These are phyloP conservation scores for Primulina tabacum DNA, from an alignment of 257 asterid genomes.

Conservation along the genomic window DNA sequence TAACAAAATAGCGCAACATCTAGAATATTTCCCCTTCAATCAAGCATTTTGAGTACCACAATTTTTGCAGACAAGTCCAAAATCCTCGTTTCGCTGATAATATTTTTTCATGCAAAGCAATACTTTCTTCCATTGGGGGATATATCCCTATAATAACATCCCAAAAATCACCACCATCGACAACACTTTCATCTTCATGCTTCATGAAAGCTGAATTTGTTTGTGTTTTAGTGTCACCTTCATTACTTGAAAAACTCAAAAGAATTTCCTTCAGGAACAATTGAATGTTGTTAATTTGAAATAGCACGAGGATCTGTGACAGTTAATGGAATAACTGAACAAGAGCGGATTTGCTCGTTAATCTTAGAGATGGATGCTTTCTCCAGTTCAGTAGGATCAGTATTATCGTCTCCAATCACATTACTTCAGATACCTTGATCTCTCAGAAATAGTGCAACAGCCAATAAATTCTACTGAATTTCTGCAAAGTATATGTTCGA, in stretches of 20 bases:
- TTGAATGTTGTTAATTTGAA: constrained; percentile 28
- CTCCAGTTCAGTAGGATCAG: no score
- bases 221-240: constrained; percentile 31
- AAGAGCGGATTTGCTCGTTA: constrained; percentile 26
- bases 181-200: no score
- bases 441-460: no score
- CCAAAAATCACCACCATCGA: no score
- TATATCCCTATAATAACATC: constrained; percentile 40
- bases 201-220: constrained; percentile 16
- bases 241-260: constrained; percentile 23
- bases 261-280: constrained; percentile 33
- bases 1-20: constrained; percentile 66
- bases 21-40: constrained; percentile 35
- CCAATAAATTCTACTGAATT: no score
- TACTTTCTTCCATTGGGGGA: constrained; percentile 71
- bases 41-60: constrained; percentile 37
- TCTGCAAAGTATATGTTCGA: no score
- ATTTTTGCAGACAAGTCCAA: constrained; percentile 39
- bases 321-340: constrained; percentile 49
- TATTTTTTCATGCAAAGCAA: constrained; percentile 61
- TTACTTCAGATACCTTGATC: no score
- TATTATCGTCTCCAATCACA: no score
- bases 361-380: no score
- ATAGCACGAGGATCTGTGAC: constrained; percentile 69
- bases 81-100: constrained; percentile 44